Evolutionary conservation across 2,329 filamentous ascomycete genomes (phyloP).

Genomic region (Ophiobolus disseminans): DNA sequence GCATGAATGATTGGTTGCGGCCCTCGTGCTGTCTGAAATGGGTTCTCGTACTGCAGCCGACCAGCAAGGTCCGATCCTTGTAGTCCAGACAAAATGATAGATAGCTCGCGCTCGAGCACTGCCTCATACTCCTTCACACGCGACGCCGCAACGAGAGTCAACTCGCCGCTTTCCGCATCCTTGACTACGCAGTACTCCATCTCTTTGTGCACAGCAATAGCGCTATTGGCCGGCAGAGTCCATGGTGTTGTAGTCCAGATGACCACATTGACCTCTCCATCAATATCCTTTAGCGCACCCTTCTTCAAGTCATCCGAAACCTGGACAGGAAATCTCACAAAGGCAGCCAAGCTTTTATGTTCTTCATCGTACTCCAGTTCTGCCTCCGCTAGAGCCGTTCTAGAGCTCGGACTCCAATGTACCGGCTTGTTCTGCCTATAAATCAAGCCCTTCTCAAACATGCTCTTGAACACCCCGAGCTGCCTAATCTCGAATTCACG

Average conservation of each 20-base stretch:
- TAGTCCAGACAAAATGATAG: constrained; percentile 64
- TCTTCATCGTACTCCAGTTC: constrained; percentile 84
- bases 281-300: constrained; percentile 37
- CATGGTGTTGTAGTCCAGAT: constrained; percentile 99
- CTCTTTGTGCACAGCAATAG: constrained; percentile 80
- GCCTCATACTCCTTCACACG: constrained; percentile 65
- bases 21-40: constrained; percentile 67
- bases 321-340: constrained; percentile 76
- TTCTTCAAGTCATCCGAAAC: constrained; percentile 53
- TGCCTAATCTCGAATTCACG: constrained; percentile 75
- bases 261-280: constrained; percentile 68
- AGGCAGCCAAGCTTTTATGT: constrained; percentile 75
- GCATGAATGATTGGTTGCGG: constrained; percentile 79
- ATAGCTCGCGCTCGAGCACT: constrained; percentile 43
- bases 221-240: constrained; percentile 92
- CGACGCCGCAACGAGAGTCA: constrained; percentile 74
- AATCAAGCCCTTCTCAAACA: constrained; percentile 73
- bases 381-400: constrained; percentile 81
- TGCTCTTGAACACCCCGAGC: constrained; percentile 74
- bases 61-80: constrained; percentile 70
- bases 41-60: constrained; percentile 71
- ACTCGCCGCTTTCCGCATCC: constrained; percentile 52
- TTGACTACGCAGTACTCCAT: constrained; percentile 75
- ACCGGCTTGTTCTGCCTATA: constrained; percentile 83
- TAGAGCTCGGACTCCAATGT: constrained; percentile 83